Evolutionary conservation across 768 basidiomycete genomes (phyloP), one percentile per base, ranked within the genome.

Genomic region (Tylopilus vinaceipallidus): DNA sequence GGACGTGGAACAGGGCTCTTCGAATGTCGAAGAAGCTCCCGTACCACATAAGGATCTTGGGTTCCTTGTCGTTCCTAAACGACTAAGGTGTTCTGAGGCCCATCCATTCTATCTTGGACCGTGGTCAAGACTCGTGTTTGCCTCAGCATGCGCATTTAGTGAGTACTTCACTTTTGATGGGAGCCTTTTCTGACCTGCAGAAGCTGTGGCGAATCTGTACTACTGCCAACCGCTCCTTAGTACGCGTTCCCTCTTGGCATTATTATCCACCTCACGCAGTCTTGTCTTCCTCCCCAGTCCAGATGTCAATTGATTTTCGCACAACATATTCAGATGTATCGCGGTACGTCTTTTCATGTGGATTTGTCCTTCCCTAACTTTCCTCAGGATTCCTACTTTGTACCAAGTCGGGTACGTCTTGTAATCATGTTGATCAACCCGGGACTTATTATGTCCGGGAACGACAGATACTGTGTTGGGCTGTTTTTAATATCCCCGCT

Each of bases 171-270:
- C 39, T 22, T 7, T 17, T 7, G 20, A 32, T 17, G 22, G 3
- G 8, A 22, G 24, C 8, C 1, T n/a, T 35, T 12, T 30, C 20
- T 59, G 13, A 54, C 49, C 8, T 17, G 2, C 5, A 4, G 14
- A 44, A 68, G 68, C 55, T 38, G 81, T 81, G 24, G 77, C 82
- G 22, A 91, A 92, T 62, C 68, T 93, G 41, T 92, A 91, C 62
- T 93, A 91, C 53, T 86, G 83, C 53, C 88, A 90, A 67, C 90
- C 90, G 7, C 68, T 92, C 51, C 70, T 91, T 10, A 86, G 88
- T 82, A 60, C 59, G 76, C 69, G 1, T 10, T 33, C 13, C 29
- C 26, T 41, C 14, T 11, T 41, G 20, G 24, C 53, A 62, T n/a
- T 58, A 30, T 20, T 2, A 44, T 35, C 24, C 16, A n/a, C 47